Percentiles rank a stretch among this genome's conserved stretches.
Conservation (phyloP, 2,329 filamentous ascomycete species). For the Penicillium sp. region DNA sequence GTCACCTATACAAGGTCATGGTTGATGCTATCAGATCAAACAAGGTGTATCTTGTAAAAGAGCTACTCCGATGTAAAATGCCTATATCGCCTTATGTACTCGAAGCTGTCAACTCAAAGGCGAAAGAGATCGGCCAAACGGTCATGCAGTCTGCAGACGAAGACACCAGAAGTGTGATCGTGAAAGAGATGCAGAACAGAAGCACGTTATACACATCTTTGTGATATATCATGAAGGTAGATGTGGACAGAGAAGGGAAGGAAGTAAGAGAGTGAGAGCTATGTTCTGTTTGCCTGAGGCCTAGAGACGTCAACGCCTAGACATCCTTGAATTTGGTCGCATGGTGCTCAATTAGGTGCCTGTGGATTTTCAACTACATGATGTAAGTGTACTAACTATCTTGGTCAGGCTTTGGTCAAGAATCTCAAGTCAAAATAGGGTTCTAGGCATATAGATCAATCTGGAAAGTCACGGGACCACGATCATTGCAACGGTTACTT, state of each 20-base stretch:
- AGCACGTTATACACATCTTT: background rate
- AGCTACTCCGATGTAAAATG: background rate
- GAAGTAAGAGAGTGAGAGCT: too few relatives aligned
- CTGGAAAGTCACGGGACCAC: background rate
- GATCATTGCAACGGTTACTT: background rate
- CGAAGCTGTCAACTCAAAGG: background rate
- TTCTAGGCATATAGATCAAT: too few relatives aligned
- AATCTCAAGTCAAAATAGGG: too few relatives aligned
- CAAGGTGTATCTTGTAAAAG: background rate
- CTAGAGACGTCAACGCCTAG: too few relatives aligned
- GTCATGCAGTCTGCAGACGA: background rate
- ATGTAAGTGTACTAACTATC: too few relatives aligned
- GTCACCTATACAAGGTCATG: background rate
- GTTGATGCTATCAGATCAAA: background rate
- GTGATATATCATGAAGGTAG: background rate
- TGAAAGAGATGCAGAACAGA: background rate
- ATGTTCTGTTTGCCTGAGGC: too few relatives aligned
- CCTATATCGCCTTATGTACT: background rate
- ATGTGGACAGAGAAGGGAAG: background rate
- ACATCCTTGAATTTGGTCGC: too few relatives aligned
- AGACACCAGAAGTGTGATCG: background rate
- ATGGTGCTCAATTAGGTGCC: too few relatives aligned
- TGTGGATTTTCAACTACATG: too few relatives aligned
- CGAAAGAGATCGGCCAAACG: constrained; percentile 1
- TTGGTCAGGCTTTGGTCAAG: too few relatives aligned